Conservation (phyloP, 2,329 filamentous ascomycete species). For the Penicillium sp. region DNA sequence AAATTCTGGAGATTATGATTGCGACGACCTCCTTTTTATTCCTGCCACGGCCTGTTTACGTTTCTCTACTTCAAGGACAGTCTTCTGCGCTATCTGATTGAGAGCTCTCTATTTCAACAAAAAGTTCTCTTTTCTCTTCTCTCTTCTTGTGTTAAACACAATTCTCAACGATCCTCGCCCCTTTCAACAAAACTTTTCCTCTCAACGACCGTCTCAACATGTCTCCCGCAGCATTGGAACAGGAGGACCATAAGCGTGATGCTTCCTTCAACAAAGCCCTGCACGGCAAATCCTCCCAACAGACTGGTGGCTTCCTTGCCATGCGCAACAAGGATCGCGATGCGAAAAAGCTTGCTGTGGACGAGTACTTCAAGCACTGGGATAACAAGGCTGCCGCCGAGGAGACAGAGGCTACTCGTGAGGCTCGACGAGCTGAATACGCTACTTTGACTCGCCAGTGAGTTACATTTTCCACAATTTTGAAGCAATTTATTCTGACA, state of each 20-base stretch:
- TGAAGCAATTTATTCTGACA: neutral
- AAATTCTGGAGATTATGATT: neutral
- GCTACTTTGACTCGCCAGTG: conserved; percentile 90
- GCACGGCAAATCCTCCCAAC: conserved; percentile 66
- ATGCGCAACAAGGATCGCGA: conserved; percentile 79
- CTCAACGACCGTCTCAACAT: conserved; percentile 29
- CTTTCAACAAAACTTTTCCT: neutral
- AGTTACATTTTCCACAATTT: conserved; percentile 33
- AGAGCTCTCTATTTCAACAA: neutral
- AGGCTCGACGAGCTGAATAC: conserved; percentile 80
- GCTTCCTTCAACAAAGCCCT: conserved; percentile 85
- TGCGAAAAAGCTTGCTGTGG: conserved; percentile 76
- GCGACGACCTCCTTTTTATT: neutral
- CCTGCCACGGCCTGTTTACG: neutral
- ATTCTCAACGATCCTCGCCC: neutral
- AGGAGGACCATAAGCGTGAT: conserved; percentile 80
- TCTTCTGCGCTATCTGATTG: neutral
- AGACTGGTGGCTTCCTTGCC: conserved; percentile 70
- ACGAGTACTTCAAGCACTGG: conserved; percentile 97
- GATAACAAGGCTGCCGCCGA: conserved; percentile 74
- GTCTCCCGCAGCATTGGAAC: conserved; percentile 62
- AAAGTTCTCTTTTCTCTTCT: neutral
- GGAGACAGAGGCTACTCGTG: conserved; percentile 79
- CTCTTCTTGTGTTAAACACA: too few relatives aligned
- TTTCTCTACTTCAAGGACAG: neutral